Conservation (phyloP, 1,284 basidiomycete genomes). For the Irpex rosettiformis region DNA sequence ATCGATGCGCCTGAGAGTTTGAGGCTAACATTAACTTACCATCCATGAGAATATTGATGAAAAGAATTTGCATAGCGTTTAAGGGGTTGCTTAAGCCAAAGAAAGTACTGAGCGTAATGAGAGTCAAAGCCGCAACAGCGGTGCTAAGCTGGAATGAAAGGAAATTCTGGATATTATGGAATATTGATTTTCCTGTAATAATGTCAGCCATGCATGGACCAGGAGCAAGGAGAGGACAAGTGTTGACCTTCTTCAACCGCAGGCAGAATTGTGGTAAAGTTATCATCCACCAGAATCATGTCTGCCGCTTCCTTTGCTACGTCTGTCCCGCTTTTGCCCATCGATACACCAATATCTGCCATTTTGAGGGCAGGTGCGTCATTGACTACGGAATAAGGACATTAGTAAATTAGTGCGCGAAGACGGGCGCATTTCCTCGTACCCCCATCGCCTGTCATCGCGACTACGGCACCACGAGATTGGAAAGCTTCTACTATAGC, state of each 20-base stretch:
- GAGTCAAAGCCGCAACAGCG: constrained; percentile 89
- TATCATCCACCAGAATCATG: constrained; percentile 96
- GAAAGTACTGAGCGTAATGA: constrained; percentile 92
- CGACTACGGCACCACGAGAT: constrained; percentile 83
- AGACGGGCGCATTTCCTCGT: constrained; percentile 17
- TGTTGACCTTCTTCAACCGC: constrained; percentile 86
- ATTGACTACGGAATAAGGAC: constrained; percentile 60
- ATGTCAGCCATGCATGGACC: background rate
- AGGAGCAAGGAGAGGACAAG: background rate
- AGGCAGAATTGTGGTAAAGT: constrained; percentile 91
- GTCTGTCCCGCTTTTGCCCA: constrained; percentile 97
- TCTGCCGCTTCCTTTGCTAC: constrained; percentile 98
- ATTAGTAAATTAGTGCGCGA: background rate
- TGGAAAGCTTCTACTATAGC: constrained; percentile 93
- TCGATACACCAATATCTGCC: constrained; percentile 97
- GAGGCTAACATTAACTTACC: constrained; percentile 44
- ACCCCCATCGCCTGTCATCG: constrained; percentile 97
- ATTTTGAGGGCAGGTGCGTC: constrained; percentile 96
- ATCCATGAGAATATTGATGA: constrained; percentile 99
- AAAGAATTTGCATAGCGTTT: constrained; percentile 98
- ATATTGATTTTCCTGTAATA: constrained; percentile 63
- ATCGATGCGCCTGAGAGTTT: constrained; percentile 2
- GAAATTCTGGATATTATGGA: constrained; percentile 99
- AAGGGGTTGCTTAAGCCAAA: constrained; percentile 88
- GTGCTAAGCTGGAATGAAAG: constrained; percentile 96